Evolutionary conservation across 176 grass and related monocot species (phyloP).

Genomic region (maize (Zea mays)): Zm-B73-REFERENCE-NAM-5.0 NC_050103.1:147090501-147091000

Average conservation of each 20-base stretch:
- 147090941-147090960: not conserved
- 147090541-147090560: constrained; percentile 66
- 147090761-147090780: constrained; percentile 63
- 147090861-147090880: constrained; percentile 32
- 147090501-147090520: constrained; percentile 84
- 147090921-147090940: no score
- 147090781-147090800: constrained; percentile 68
- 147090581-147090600: constrained; percentile 81
- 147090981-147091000: constrained; percentile 56
- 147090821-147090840: constrained; percentile 51
- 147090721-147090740: constrained; percentile 67
- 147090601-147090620: constrained; percentile 73
- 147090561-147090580: constrained; percentile 77
- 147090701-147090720: constrained; percentile 63
- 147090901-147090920: no score
- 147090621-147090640: constrained; percentile 84
- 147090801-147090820: constrained; percentile 67
- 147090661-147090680: constrained; percentile 87
- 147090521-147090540: constrained; percentile 59
- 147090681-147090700: constrained; percentile 96
- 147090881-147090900: no score
- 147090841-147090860: constrained; percentile 56
- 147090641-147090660: constrained; percentile 74
- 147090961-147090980: not conserved
- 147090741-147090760: constrained; percentile 65